These are phyloP conservation scores for Asterochloris erici DNA, from an alignment of 139 green algal species.

Conservation along the genomic window DNA sequence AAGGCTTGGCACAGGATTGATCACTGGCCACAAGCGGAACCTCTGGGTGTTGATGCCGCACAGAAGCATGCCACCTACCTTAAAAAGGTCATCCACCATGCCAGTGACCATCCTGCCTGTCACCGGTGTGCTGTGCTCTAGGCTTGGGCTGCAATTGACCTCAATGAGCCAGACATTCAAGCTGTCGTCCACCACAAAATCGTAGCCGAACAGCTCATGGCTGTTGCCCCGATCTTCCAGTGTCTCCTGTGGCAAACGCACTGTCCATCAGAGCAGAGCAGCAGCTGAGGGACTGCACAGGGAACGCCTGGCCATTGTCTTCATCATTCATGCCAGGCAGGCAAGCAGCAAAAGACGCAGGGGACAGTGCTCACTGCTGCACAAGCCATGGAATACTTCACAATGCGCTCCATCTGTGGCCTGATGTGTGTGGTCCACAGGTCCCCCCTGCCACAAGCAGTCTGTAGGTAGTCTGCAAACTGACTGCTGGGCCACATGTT, in stretches of 20 bases:
- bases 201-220: constrained; percentile 41
- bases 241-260: constrained; percentile 21
- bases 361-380: background rate
- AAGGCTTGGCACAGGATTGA: background rate
- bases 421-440: constrained; percentile 17
- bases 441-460: background rate
- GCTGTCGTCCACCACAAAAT: constrained; percentile 41
- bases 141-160: constrained; percentile 43
- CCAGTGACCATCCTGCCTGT: constrained; percentile 19
- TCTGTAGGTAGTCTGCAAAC: constrained; percentile 24
- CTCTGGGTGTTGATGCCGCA: background rate
- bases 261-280: background rate
- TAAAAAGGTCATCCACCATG: constrained; percentile 36
- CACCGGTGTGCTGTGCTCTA: constrained; percentile 42
- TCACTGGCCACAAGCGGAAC: background rate
- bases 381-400: constrained; percentile 10
- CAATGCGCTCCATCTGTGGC: constrained; percentile 25
- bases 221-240: constrained; percentile 19
- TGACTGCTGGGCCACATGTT: constrained; percentile 31
- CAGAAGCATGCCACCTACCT: background rate
- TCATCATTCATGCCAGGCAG: background rate
- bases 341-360: background rate
- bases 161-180: constrained; percentile 46
- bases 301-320: too few relatives aligned
- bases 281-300: too few relatives aligned